Percentiles rank a stretch among this genome's conserved stretches.
Conservation (phyloP, 2,329 filamentous ascomycete species). For the Cladophialophora psammophila region DNA sequence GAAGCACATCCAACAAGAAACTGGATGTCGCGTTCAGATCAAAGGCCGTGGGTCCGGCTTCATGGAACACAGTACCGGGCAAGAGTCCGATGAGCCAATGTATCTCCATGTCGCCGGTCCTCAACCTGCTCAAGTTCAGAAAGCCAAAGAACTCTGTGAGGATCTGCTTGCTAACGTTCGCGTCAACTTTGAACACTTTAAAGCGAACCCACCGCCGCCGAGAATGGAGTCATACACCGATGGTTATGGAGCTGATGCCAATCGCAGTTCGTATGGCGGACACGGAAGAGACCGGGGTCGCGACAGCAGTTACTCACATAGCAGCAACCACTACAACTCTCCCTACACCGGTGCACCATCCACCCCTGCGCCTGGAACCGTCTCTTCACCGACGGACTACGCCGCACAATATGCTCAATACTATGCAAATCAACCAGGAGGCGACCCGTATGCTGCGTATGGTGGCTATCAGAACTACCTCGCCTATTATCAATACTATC, state of each 20-base stretch:
- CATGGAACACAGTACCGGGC: slow-evolving; percentile 84
- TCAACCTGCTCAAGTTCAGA: slow-evolving; percentile 82
- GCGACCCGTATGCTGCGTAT: slow-evolving; percentile 80
- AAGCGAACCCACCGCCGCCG: slow-evolving; percentile 73
- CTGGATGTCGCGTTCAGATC: slow-evolving; percentile 94
- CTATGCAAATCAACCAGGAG: slow-evolving; percentile 55
- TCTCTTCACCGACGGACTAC: slow-evolving; percentile 67
- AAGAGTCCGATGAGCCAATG: slow-evolving; percentile 94
- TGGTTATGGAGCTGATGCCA: slow-evolving; percentile 60
- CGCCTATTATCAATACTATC: slow-evolving; percentile 71
- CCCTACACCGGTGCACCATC: slow-evolving; percentile 40
- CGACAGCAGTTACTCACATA: slow-evolving; percentile 52
- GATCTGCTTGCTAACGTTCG: slow-evolving; percentile 87
- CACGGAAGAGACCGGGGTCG: slow-evolving; percentile 59
- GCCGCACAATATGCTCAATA: slow-evolving; percentile 81
- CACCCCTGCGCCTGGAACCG: slow-evolving; percentile 45
- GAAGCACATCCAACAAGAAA: slow-evolving; percentile 97
- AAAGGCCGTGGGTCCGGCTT: slow-evolving; percentile 96
- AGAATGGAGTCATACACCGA: slow-evolving; percentile 54
- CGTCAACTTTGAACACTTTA: slow-evolving; percentile 89
- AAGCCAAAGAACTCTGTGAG: slow-evolving; percentile 86
- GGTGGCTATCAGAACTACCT: slow-evolving; percentile 82
- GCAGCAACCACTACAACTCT: slow-evolving; percentile 50
- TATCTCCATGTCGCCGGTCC: slow-evolving; percentile 96
- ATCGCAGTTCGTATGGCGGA: slow-evolving; percentile 54